Evolutionary conservation across 805 yeast genomes (phyloP), one percentile per base, ranked within the genome.

Genomic region (Brettanomyces bruxellensis): DNA sequence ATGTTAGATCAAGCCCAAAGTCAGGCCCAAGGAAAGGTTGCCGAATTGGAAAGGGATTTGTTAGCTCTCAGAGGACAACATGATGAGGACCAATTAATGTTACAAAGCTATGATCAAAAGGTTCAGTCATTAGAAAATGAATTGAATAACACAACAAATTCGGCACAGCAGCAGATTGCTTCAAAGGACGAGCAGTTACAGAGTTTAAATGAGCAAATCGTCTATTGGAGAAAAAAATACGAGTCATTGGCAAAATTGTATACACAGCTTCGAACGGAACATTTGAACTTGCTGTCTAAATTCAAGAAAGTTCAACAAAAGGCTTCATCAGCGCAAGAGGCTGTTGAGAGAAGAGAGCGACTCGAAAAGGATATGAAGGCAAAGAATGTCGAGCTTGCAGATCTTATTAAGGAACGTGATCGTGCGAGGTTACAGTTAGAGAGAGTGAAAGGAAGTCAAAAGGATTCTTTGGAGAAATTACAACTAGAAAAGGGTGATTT

Each of bases 181-280:
- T 73, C 89, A 4, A 87, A 85, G 56, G 88, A 86, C 54, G 93
- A 86, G 51, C 81, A 83, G 56, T 67, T 86, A 41, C 72, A 64
- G 45, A 71, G 75, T 45, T 61, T 87, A 41, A 88, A 83, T 56
- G 90, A 86, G 45, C 95, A 89, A 64, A 73, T 85, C 38, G 69
- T 64, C 25, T 75, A 77, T 50, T 90, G 96, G 95, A 79, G 86
- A 51, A 78, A 77, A 45, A 90, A 90, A 67, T 90, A 90, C 65
- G 96, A 89, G 59, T 75, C 93, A 0, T 72, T 90, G 51, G 96
- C 96, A 5, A 87, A 87, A 58, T 71, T 90, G 52, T 90, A 90
- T 63, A 82, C 95, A 2, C 96, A 89, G 65, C 71, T 90, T 55
- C 83, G 97, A 59, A 95, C 86, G 65, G 97, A 90, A 65, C 96